These are phyloP conservation scores for Rhexocercosporidium sp. DNA, from an alignment of 2,329 filamentous ascomycete genomes.

Conservation along the genomic window DNA sequence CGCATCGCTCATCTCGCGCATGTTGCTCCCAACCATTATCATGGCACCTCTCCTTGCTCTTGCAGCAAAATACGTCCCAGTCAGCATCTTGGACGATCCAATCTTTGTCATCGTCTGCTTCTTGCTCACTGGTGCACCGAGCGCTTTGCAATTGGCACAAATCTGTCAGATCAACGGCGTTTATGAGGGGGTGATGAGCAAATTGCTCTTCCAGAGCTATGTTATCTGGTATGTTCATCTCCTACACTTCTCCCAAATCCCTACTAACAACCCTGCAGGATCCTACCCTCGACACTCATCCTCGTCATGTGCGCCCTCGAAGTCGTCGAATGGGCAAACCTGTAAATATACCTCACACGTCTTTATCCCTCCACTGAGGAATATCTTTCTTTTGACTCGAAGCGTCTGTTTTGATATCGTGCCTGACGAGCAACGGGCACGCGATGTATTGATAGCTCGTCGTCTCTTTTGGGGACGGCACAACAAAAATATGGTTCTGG, in stretches of 20 bases:
- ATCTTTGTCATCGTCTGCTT: conserved; percentile 99
- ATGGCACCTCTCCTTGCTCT: conserved; percentile 92
- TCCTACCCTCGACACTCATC: conserved; percentile 88
- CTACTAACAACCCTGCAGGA: conserved; percentile 58
- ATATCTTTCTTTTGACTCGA: not conserved
- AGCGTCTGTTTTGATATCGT: not conserved
- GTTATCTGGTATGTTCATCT: conserved; percentile 76
- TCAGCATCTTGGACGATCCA: conserved; percentile 95
- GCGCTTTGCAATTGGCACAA: conserved; percentile 91
- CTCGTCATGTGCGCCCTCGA: conserved; percentile 92
- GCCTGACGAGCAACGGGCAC: not conserved
- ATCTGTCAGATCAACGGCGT: conserved; percentile 99
- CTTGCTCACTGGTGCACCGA: conserved; percentile 90
- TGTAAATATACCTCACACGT: not conserved
- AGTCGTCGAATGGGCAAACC: conserved; percentile 82
- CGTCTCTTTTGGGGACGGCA: not conserved
- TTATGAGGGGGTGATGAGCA: conserved; percentile 93
- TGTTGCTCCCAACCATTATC: conserved; percentile 88
- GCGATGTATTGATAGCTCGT: not conserved
- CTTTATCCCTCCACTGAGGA: not conserved
- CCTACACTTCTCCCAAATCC: not conserved
- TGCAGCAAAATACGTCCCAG: conserved; percentile 85
- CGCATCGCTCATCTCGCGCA: conserved; percentile 84
- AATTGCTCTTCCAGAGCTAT: conserved; percentile 93
- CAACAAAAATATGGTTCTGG: not conserved